Evolutionary conservation across 73 alveolate species (phyloP), one percentile per base, ranked within the genome.

Genomic region (Durusdinium trenchii): DNA sequence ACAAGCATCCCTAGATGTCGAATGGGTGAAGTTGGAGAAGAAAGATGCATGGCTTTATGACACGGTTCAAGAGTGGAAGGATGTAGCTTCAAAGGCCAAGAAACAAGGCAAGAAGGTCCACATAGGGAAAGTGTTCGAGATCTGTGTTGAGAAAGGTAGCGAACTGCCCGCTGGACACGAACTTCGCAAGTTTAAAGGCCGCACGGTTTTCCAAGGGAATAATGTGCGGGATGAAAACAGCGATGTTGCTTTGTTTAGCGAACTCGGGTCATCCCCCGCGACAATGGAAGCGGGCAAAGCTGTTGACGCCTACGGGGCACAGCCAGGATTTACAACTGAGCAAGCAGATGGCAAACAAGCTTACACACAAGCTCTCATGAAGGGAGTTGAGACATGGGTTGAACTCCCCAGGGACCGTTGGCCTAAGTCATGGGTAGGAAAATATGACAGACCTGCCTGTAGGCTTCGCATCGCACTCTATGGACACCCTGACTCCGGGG

Each of bases 131-230:
- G 78, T 85, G 1, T 85, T 85, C 43, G 94, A 85, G 54, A 51
- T 85, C 57, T 85, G 94, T 42, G 94, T 85, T 20, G 94, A 54
- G 43, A 85, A 85, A 28, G 94, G 94, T 9, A 85, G 94, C 40
- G 94, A 85, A 45, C 79, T 85, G 28, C 86, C 86, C 0, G 54
- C 18, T 35, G 54, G 60, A 9, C 12, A 42, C 61, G n/a, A 30
- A 0, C 35, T 76, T 0, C 51, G 86, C 1, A 76, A 76, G 3
- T 76, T 76, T 52, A 76, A 76, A 1, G 86, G 86, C n/a, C 0
- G 61, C 0, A 76, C 57, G 1, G 86, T 76, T 0, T 76, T 76
- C 86, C 86, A 76, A 7, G 81, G 94, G 32, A 51, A 85, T 60
- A 85, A 85, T 28, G 94, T 85, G 0, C 38, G 71, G 43, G 94